phyloP scores from a whole-genome alignment of 768 basidiomycete species.

The Lactarius hengduanensis region DNA sequence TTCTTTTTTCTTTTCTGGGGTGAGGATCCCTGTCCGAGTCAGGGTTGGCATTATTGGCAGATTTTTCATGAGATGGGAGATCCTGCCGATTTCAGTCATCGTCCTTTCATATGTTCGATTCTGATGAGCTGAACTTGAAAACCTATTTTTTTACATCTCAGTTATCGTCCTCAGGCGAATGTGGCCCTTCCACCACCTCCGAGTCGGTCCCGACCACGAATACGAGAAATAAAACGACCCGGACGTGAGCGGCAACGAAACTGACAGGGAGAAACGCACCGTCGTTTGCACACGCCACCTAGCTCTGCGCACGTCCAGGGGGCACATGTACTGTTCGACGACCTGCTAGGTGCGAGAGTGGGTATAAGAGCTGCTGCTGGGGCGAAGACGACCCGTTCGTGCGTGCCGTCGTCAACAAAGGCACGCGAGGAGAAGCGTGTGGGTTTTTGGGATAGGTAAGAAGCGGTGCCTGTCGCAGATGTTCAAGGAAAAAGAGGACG shows the following conservation, averaged over 20 bases:
- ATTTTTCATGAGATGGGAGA: too few relatives aligned
- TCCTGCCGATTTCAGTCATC: too few relatives aligned
- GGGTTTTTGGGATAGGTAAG: background rate
- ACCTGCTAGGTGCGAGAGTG: conserved; percentile 38
- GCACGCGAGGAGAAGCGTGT: conserved; percentile 13
- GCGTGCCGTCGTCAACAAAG: conserved; percentile 29
- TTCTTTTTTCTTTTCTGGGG: too few relatives aligned
- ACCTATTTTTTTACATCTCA: too few relatives aligned
- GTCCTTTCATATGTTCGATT: too few relatives aligned
- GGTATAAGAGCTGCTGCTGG: conserved; percentile 32
- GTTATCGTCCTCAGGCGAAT: too few relatives aligned
- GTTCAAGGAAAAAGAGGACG: conserved; percentile 31
- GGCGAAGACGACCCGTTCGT: conserved; percentile 43
- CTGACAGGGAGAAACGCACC: conserved; percentile 74
- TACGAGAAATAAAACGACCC: conserved; percentile 17
- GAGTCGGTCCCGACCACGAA: conserved; percentile 22
- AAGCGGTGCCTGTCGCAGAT: conserved; percentile 37
- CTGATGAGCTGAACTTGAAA: too few relatives aligned
- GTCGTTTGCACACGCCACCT: conserved; percentile 38
- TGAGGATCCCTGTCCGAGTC: too few relatives aligned
- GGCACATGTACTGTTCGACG: conserved; percentile 27
- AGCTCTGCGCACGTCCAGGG: conserved; percentile 16
- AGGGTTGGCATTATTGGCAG: too few relatives aligned
- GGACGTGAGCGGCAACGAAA: conserved; percentile 35
- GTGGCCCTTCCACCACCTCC: conserved; percentile 46